A percentile compares a stretch with the other conserved stretches of the same genome.
phyloP scores from a whole-genome alignment of 805 yeast species.

The Candida schatavii region DNA sequence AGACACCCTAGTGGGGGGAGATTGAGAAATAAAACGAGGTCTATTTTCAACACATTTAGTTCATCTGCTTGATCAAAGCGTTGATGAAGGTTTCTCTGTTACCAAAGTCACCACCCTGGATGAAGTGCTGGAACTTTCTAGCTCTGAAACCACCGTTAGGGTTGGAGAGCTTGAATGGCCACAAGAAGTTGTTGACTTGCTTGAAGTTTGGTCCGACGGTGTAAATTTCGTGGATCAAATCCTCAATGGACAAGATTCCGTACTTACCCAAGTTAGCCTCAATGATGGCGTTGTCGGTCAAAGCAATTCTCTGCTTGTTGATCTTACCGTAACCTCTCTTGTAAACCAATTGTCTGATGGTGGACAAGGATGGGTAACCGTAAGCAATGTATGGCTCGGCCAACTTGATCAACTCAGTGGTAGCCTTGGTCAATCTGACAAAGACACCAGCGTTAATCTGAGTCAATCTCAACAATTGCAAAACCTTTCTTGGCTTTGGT shows the following conservation, averaged over 20 bases:
- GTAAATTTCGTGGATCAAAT: conserved; percentile 93
- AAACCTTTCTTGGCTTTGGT: conserved; percentile 98
- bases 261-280: conserved; percentile 87
- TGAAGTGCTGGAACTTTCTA: conserved; percentile 95
- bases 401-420: conserved; percentile 85
- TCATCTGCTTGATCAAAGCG: conserved; percentile 91
- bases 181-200: conserved; percentile 96
- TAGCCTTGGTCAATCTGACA: conserved; percentile 94
- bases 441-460: conserved; percentile 95
- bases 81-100: conserved; percentile 96
- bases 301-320: conserved; percentile 92
- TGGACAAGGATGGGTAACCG: conserved; percentile 94
- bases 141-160: conserved; percentile 98
- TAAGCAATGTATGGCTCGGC: conserved; percentile 96
- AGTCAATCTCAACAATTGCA: conserved; percentile 88
- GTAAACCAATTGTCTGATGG: conserved; percentile 90
- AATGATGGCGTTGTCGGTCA: conserved; percentile 82
- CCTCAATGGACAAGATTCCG: conserved; percentile 91
- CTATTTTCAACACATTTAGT: conserved; percentile 46
- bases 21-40: neutral
- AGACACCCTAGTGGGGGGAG: neutral
- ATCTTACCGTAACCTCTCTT: conserved; percentile 98
- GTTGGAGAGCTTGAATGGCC: conserved; percentile 97
- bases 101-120: conserved; percentile 98
- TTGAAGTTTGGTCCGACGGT: conserved; percentile 98